Percentiles rank a stretch among this genome's conserved stretches.
phyloP scores from a whole-genome alignment of 306 rosid species.

The Boehmeria nivea region DNA sequence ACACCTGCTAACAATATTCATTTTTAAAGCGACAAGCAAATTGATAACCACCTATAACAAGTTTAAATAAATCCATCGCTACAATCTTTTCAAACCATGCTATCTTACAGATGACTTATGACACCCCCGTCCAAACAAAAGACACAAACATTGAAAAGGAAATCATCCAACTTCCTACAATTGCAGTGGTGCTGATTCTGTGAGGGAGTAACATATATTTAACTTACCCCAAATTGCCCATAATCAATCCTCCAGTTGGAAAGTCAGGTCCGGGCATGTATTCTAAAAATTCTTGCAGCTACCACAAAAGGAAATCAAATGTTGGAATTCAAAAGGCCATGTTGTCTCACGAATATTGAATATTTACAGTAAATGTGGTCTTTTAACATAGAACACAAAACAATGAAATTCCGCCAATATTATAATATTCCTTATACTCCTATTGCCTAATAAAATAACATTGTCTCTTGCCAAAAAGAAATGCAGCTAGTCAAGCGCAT shows the following conservation, averaged over 20 bases:
- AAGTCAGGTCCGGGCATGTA: conserved; percentile 99
- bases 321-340: conserved; percentile 2
- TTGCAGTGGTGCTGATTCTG: no score
- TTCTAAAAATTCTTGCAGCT: conserved; percentile 96
- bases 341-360: not conserved
- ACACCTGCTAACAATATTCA: no score
- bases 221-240: conserved; percentile 95
- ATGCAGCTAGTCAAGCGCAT: not conserved
- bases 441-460: not conserved
- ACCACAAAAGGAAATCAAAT: conserved; percentile 27
- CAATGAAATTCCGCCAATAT: not conserved
- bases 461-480: no score
- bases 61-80: no score
- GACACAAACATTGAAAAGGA: no score
- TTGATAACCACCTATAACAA: no score
- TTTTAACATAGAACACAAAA: not conserved
- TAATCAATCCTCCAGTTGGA: conserved; percentile 96
- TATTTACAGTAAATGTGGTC: not conserved
- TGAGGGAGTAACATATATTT: not conserved
- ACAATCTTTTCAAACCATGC: no score
- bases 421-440: not conserved
- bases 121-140: no score
- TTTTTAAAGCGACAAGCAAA: no score
- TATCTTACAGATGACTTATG: no score
- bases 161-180: no score